Evolutionary conservation across 148 eudicot genomes (phyloP).

Genomic region (Mesembryanthemum crystallinum): DNA sequence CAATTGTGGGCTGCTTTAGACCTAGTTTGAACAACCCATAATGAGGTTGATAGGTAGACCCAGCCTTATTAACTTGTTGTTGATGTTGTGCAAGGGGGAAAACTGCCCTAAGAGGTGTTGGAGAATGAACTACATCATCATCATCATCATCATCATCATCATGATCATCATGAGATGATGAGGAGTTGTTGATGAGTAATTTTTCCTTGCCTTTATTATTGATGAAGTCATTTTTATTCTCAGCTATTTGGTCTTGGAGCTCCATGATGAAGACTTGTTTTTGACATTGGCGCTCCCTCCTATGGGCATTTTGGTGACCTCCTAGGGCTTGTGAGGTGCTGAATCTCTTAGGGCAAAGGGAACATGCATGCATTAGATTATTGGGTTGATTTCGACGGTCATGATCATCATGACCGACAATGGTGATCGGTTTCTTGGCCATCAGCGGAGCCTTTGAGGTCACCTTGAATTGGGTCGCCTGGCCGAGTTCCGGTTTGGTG

Average conservation of each 20-base stretch:
- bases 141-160: background rate
- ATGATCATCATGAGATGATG: background rate
- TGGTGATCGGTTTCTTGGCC: background rate
- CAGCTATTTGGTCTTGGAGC: background rate
- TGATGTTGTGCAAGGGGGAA: background rate
- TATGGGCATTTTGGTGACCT: slow-evolving; percentile 38
- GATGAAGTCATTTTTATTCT: background rate
- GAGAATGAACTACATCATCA: background rate
- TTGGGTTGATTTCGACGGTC: background rate
- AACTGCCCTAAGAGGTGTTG: slow-evolving; percentile 3
- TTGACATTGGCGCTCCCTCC: slow-evolving; percentile 4
- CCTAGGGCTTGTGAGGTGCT: slow-evolving; percentile 29
- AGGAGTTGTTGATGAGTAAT: no score
- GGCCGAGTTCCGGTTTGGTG: background rate
- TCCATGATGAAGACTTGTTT: background rate
- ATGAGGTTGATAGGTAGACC: background rate
- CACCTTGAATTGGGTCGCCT: background rate
- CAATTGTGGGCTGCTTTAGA: background rate
- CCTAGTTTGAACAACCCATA: background rate
- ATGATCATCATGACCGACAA: background rate
- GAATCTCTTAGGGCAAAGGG: slow-evolving; percentile 12
- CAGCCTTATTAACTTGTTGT: background rate
- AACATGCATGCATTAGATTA: background rate
- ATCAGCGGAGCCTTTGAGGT: background rate
- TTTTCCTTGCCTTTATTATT: background rate